Base-by-base conservation (phyloP, 495 filamentous ascomycete genomes). In the Apodospora peruviana region DNA sequence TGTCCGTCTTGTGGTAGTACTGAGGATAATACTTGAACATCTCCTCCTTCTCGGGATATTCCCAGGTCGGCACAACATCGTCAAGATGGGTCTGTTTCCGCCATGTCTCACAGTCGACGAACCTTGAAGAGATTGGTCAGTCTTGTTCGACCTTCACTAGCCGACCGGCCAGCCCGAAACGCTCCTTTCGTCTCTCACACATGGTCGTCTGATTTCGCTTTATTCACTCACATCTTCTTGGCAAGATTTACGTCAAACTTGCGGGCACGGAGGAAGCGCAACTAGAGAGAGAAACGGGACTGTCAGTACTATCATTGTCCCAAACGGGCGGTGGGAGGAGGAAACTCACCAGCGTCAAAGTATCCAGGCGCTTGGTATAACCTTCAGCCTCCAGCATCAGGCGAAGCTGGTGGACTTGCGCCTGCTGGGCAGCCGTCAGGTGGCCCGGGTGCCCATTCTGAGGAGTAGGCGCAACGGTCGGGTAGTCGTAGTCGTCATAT, bases 1-100 rank as follows among this genome's bases (percentile, higher is more conserved):
- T 95, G 72, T 98, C 93, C 5, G 89, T 98, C 75, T 95, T 96
- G 79, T 98, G 93, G 68, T 98, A 98, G 76, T 93, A 98, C 74
- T 98, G 93, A 3, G 91, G 90, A 67, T 98, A 98, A 76, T 86
- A 96, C 65, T 91, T 71, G 73, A 90, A 93, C 39, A 98, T 79
- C 61, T 90, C 60, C 41, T 78, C 69, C 78, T 95, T 95, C 79
- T 96, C 94, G 21, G 71, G 76, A 68, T 96, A 96, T 34, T 91
- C 82, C 74, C 95, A 98, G 44, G 72, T 85, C 39, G 76, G 76
- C 45, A 88, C 78, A 16, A 91, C 79, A 35, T 94, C 77, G 67
- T 96, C 90, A n/a, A 95, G 88, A 43, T 83, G 81, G 61, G 59
- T 67, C 16, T 90, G 81, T 68, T 86, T 80, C 55, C 93, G 78